Conservation (phyloP, 2,329 filamentous ascomycete species). For the Aciculosporium take region DNA sequence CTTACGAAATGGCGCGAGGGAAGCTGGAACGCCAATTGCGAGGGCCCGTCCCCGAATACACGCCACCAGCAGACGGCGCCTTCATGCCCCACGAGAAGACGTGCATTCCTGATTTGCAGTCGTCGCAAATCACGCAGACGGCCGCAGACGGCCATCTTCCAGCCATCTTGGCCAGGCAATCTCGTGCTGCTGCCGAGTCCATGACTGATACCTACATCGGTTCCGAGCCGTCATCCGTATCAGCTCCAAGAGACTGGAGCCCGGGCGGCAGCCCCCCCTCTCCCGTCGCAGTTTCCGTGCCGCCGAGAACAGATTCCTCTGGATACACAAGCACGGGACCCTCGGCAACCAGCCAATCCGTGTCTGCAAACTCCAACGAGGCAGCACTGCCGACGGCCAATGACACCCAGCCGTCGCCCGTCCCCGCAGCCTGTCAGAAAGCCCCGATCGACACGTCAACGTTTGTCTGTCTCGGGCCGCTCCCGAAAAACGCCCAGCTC, state of each 20-base stretch:
- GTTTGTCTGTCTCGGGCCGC: slow-evolving; percentile 39
- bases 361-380: slow-evolving; percentile 4
- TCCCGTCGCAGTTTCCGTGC: slow-evolving; percentile 22
- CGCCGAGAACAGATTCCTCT: slow-evolving; percentile 11
- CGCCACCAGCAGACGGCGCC: slow-evolving; percentile 21
- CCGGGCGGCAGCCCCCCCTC: slow-evolving; percentile 27
- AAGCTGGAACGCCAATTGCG: slow-evolving; percentile 38
- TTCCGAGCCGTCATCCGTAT: slow-evolving; percentile 34
- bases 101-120: slow-evolving; percentile 8
- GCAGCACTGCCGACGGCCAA: background rate
- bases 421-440: slow-evolving; percentile 23
- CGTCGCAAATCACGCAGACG: slow-evolving; percentile 8
- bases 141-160: slow-evolving; percentile 4
- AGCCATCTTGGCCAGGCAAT: slow-evolving; percentile 10
- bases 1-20: slow-evolving; percentile 36
- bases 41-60: slow-evolving; percentile 35
- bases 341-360: slow-evolving; percentile 4
- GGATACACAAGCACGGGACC: slow-evolving; percentile 9
- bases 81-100: slow-evolving; percentile 18
- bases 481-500: slow-evolving; percentile 32
- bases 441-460: slow-evolving; percentile 37
- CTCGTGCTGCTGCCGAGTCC: slow-evolving; percentile 10
- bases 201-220: slow-evolving; percentile 23
- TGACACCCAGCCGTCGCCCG: slow-evolving; percentile 1
- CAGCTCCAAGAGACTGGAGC: slow-evolving; percentile 30